Evolutionary conservation across 768 basidiomycete genomes (phyloP).

Genomic region (Mycena rebaudengoi): DNA sequence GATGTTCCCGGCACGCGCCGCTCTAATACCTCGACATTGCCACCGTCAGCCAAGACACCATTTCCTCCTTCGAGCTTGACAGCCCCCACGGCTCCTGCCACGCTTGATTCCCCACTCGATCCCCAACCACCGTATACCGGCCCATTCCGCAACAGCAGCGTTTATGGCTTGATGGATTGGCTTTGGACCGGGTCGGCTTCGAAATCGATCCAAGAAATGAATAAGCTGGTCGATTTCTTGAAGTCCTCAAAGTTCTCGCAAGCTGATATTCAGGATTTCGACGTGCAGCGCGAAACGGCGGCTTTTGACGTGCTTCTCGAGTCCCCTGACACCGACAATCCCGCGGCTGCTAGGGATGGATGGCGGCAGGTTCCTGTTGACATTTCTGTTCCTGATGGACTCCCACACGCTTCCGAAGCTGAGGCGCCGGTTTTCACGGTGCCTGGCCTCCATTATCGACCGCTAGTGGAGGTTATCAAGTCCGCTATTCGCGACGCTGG

Average conservation of each 20-base stretch:
- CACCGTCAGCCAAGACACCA: background rate
- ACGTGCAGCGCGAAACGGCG: background rate
- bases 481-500: background rate
- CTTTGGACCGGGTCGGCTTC: conserved; percentile 19
- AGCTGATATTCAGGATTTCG: background rate
- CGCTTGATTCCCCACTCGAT: background rate
- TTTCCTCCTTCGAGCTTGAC: background rate
- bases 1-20: background rate
- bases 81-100: background rate
- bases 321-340: too few relatives aligned
- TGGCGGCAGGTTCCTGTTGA: too few relatives aligned
- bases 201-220: background rate
- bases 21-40: background rate
- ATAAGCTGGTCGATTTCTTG: conserved; percentile 16
- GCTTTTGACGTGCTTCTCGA: too few relatives aligned
- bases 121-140: background rate
- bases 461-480: conserved; percentile 27
- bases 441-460: conserved; percentile 23
- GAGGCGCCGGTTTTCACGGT: conserved; percentile 13
- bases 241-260: background rate
- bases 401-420: conserved; percentile 21
- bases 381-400: too few relatives aligned
- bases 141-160: conserved; percentile 26
- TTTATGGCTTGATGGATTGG: conserved; percentile 27
- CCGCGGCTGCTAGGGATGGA: too few relatives aligned